Percentiles rank a stretch among this genome's conserved stretches.
Evolutionary conservation across 83 land plant species (phyloP).

Genomic region (Thuja plicata): DNA sequence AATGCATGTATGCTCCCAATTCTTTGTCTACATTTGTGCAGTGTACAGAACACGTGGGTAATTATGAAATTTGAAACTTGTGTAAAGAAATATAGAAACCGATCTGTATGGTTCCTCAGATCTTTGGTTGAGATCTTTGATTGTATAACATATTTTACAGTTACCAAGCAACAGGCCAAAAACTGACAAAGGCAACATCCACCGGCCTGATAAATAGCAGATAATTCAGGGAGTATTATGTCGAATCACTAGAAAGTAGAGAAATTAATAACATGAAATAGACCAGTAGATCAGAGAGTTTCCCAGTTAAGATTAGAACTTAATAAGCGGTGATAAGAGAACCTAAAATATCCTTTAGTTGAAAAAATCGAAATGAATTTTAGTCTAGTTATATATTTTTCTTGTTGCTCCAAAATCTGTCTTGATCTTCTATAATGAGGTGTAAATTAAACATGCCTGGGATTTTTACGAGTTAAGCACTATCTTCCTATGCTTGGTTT

Average conservation of each 20-base stretch:
- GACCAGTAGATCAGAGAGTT: neutral
- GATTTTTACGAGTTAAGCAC: neutral
- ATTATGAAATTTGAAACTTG: neutral
- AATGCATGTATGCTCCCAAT: slow-evolving; percentile 9
- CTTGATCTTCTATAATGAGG: neutral
- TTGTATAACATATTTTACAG: neutral
- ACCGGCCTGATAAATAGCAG: neutral
- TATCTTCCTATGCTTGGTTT: neutral
- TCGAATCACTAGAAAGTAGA: neutral
- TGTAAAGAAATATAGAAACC: neutral
- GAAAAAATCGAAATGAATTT: neutral
- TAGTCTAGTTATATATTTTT: neutral
- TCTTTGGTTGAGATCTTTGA: neutral
- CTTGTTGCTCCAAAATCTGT: neutral
- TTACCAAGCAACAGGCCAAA: neutral
- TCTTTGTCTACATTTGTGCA: slow-evolving; percentile 2
- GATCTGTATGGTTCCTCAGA: neutral
- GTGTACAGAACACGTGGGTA: neutral
- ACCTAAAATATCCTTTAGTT: neutral
- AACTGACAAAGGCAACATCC: neutral
- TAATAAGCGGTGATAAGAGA: neutral
- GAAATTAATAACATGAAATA: neutral
- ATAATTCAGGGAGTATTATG: neutral
- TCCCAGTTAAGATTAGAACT: neutral
- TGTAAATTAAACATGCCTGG: neutral